phyloP scores from a whole-genome alignment of 164 flowering plant genomes.

The Saururus chinensis region DNA sequence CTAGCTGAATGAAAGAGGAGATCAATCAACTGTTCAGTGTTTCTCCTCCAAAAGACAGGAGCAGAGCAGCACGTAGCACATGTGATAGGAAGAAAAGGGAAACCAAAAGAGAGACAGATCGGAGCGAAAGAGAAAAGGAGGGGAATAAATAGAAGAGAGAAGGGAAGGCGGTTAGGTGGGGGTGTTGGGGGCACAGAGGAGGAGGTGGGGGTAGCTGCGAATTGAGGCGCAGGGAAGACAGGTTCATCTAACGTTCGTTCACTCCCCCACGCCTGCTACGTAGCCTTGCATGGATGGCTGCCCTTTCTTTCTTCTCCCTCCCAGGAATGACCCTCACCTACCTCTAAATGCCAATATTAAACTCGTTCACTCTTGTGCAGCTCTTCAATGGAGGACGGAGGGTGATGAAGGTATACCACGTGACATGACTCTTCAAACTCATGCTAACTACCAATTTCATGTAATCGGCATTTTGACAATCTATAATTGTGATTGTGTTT shows the following conservation, averaged over 20 bases:
- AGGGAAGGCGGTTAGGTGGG: slow-evolving; percentile 1
- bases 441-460: background rate
- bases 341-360: background rate
- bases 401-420: too few species aligned
- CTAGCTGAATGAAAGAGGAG: too few species aligned
- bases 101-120: too few species aligned
- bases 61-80: too few species aligned
- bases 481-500: too few species aligned
- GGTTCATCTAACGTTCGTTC: slow-evolving; percentile 9
- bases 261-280: too few species aligned
- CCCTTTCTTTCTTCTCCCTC: background rate
- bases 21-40: too few species aligned
- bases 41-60: too few species aligned
- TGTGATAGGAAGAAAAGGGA: background rate
- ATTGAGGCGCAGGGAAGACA: slow-evolving; percentile 8
- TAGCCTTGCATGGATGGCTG: too few species aligned
- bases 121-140: background rate
- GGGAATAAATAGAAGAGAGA: background rate
- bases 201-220: slow-evolving; percentile 2
- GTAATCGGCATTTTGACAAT: too few species aligned
- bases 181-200: background rate
- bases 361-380: background rate
- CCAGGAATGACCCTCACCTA: background rate
- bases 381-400: background rate
- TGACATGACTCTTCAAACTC: background rate